Conservation (phyloP, 2,329 filamentous ascomycete genomes). For the Biscogniauxia sp. region DNA sequence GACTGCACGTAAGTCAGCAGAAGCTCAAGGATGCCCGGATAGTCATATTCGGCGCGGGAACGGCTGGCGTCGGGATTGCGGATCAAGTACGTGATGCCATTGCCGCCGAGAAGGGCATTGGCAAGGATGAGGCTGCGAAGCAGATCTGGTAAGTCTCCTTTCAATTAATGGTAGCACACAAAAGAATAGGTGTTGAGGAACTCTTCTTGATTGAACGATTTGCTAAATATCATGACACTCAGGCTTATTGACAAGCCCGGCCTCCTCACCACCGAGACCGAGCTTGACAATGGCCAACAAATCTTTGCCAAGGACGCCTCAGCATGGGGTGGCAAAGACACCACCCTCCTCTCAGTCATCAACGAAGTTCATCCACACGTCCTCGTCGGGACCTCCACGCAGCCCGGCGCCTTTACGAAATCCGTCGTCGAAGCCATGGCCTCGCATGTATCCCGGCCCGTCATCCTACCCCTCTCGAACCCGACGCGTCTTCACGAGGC, state of each 20-base stretch:
- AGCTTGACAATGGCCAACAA: slow-evolving; percentile 65
- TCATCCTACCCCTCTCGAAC: slow-evolving; percentile 80
- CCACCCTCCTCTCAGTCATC: slow-evolving; percentile 64
- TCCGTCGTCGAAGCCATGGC: slow-evolving; percentile 75
- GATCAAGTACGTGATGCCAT: slow-evolving; percentile 83
- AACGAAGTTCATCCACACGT: slow-evolving; percentile 74
- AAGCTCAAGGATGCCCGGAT: slow-evolving; percentile 68
- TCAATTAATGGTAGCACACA: neutral
- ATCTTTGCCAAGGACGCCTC: slow-evolving; percentile 62
- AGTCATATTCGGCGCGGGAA: slow-evolving; percentile 77
- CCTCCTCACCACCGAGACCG: slow-evolving; percentile 62
- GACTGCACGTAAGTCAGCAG: slow-evolving; percentile 64
- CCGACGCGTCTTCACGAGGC: slow-evolving; percentile 84
- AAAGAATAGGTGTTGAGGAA: neutral
- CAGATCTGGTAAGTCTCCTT: slow-evolving; percentile 66
- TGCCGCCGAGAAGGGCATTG: slow-evolving; percentile 62
- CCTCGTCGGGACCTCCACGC: slow-evolving; percentile 80
- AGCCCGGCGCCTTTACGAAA: slow-evolving; percentile 72
- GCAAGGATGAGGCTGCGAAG: slow-evolving; percentile 69
- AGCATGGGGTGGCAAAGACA: slow-evolving; percentile 60
- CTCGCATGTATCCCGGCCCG: slow-evolving; percentile 67
- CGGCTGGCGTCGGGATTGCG: slow-evolving; percentile 81
- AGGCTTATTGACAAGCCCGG: slow-evolving; percentile 83
- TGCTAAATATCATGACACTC: neutral
- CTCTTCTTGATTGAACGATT: too few relatives aligned